Percentiles rank a stretch among this genome's conserved stretches.
Conservation (phyloP, 176 grass and related monocot species). For the Aegilops umbellulata region DNA sequence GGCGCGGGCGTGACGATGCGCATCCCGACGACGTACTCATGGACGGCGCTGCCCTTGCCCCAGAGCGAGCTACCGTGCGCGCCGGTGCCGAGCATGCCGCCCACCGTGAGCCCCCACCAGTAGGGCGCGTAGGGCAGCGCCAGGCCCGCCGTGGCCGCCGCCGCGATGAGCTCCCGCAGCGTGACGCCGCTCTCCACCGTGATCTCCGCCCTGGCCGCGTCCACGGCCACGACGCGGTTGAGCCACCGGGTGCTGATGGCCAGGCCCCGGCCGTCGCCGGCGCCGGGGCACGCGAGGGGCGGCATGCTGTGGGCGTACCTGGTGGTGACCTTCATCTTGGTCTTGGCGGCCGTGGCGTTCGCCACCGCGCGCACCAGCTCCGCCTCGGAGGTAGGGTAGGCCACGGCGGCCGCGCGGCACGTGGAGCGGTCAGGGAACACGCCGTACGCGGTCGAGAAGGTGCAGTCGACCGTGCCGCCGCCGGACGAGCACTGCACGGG, state of each 20-base stretch:
- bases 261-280: conserved; percentile 30
- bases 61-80: conserved; percentile 28
- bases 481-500: conserved; percentile 48
- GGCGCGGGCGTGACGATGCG: conserved; percentile 59
- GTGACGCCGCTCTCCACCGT: conserved; percentile 49
- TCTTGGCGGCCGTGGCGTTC: not conserved
- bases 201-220: not conserved
- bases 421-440: conserved; percentile 64
- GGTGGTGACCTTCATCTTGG: conserved; percentile 62
- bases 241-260: conserved; percentile 51
- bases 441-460: conserved; percentile 54
- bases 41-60: not conserved
- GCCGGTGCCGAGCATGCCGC: conserved; percentile 65
- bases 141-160: conserved; percentile 27
- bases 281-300: conserved; percentile 61
- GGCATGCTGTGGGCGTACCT: conserved; percentile 66
- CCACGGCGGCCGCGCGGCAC: conserved; percentile 38
- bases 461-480: conserved; percentile 41
- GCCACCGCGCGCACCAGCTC: conserved; percentile 61
- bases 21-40: not conserved
- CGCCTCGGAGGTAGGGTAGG: conserved; percentile 46
- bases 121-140: conserved; percentile 66
- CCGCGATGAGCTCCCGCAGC: not conserved
- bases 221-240: conserved; percentile 30
- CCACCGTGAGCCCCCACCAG: conserved; percentile 75